phyloP scores from a whole-genome alignment of 2,329 filamentous ascomycete genomes.

The Colletotrichum abscissum region DNA sequence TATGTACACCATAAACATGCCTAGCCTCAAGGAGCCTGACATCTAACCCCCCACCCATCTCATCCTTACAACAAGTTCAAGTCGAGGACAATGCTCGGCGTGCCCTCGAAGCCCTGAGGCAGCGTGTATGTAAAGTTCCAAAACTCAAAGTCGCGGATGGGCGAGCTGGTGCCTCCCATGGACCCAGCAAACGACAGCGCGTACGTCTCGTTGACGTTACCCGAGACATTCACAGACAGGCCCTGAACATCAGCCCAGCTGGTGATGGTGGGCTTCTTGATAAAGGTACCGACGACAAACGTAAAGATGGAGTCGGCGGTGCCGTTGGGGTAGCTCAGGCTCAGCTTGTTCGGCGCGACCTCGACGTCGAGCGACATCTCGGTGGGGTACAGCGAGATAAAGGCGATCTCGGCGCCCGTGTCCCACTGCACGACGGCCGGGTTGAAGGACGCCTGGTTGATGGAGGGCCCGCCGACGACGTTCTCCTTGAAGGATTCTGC shows the following conservation, averaged over 20 bases:
- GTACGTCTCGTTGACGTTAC: constrained; percentile 54
- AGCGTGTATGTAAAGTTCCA: constrained; percentile 58
- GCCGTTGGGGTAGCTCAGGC: constrained; percentile 65
- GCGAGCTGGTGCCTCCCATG: constrained; percentile 45
- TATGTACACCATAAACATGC: background rate
- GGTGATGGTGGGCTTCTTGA: constrained; percentile 53
- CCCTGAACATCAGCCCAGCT: constrained; percentile 62
- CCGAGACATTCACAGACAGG: constrained; percentile 55
- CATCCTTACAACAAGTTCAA: constrained; percentile 3
- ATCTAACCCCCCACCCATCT: no score
- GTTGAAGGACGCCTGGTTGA: constrained; percentile 64
- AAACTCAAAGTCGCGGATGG: constrained; percentile 54
- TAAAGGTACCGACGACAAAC: constrained; percentile 60
- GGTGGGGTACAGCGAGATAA: constrained; percentile 50
- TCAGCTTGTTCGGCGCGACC: constrained; percentile 55
- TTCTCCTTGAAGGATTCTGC: constrained; percentile 68
- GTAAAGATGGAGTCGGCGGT: constrained; percentile 61
- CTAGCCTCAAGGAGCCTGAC: background rate
- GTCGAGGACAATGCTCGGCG: constrained; percentile 27
- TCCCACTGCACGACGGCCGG: constrained; percentile 71
- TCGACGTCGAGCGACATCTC: constrained; percentile 53
- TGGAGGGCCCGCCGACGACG: constrained; percentile 64
- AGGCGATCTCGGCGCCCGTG: constrained; percentile 50
- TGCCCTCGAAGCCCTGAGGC: constrained; percentile 47
- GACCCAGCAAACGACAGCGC: constrained; percentile 55